Evolutionary conservation across 1,284 basidiomycete genomes (phyloP).

Genomic region (Cutaneotrichosporon dermatis): DNA sequence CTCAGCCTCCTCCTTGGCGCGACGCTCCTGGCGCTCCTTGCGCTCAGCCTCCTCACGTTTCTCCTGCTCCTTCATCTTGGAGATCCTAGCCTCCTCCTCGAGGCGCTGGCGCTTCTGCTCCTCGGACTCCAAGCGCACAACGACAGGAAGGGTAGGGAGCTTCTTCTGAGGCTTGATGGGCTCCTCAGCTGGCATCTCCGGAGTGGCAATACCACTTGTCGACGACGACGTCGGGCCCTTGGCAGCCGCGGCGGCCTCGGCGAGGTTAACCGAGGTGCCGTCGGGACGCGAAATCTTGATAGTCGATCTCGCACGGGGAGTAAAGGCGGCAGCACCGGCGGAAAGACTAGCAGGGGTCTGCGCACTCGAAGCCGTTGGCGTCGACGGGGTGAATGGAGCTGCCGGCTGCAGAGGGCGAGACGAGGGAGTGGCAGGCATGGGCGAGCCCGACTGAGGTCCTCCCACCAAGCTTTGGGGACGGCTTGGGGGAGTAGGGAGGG

Average conservation of each 20-base stretch:
- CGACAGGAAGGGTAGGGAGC: conserved; percentile 33
- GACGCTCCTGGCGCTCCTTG: conserved; percentile 38
- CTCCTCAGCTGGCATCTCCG: conserved; percentile 20
- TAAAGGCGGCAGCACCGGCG: conserved; percentile 37
- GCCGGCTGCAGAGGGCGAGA: conserved; percentile 23
- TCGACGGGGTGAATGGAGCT: conserved; percentile 26
- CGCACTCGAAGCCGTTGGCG: conserved; percentile 8
- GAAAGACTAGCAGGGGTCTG: conserved; percentile 25
- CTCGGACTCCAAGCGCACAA: conserved; percentile 53
- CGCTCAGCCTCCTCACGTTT: conserved; percentile 44
- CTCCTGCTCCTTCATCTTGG: conserved; percentile 41
- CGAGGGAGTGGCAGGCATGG: conserved; percentile 35
- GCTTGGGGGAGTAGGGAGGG: conserved; percentile 36
- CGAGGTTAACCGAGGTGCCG: conserved; percentile 43
- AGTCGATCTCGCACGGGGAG: conserved; percentile 30
- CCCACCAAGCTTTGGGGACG: conserved; percentile 34
- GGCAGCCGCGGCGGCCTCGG: conserved; percentile 32
- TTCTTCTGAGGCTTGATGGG: conserved; percentile 30
- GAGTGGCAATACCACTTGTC: conserved; percentile 27
- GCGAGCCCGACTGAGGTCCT: conserved; percentile 27
- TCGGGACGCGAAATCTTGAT: conserved; percentile 48
- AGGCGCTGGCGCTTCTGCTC: conserved; percentile 50
- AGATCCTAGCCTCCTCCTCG: conserved; percentile 42
- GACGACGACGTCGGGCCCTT: conserved; percentile 24
- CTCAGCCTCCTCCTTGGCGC: conserved; percentile 28